These are phyloP conservation scores for Allantophomopsis lycopodina DNA, from an alignment of 2,329 filamentous ascomycete species.

Conservation along the genomic window DNA sequence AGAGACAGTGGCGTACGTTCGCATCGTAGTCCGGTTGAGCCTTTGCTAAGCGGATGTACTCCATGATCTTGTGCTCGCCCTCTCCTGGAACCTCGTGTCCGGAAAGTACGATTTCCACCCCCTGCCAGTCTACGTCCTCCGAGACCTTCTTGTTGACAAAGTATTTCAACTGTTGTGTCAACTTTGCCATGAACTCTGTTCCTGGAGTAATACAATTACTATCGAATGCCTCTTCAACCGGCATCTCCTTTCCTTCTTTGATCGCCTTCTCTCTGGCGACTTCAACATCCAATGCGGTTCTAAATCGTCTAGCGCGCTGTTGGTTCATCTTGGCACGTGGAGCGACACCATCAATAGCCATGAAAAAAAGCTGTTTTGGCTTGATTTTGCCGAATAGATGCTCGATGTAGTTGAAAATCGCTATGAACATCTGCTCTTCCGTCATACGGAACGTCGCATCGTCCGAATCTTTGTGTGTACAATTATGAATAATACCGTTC, in stretches of 20 bases:
- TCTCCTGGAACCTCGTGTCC: slow-evolving; percentile 97
- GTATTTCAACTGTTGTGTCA: slow-evolving; percentile 89
- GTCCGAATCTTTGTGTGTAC: slow-evolving; percentile 92
- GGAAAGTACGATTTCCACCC: slow-evolving; percentile 88
- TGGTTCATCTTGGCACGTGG: slow-evolving; percentile 99
- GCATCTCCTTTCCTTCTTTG: slow-evolving; percentile 77
- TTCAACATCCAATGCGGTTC: slow-evolving; percentile 86
- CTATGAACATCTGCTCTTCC: slow-evolving; percentile 99
- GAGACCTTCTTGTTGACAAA: slow-evolving; percentile 99
- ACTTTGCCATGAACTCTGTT: slow-evolving; percentile 94
- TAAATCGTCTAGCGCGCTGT: slow-evolving; percentile 87
- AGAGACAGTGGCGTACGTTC: slow-evolving; percentile 91
- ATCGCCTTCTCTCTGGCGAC: slow-evolving; percentile 86
- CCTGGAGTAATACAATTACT: slow-evolving; percentile 98
- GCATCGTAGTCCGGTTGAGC: slow-evolving; percentile 85
- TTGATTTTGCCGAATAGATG: slow-evolving; percentile 98
- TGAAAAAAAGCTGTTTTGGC: slow-evolving; percentile 96
- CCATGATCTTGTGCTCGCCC: slow-evolving; percentile 99
- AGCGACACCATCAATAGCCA: slow-evolving; percentile 97
- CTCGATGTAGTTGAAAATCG: slow-evolving; percentile 99
- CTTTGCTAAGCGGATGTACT: slow-evolving; percentile 96
- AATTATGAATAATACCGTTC: slow-evolving; percentile 99
- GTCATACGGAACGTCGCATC: slow-evolving; percentile 84
- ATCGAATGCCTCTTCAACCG: slow-evolving; percentile 91
- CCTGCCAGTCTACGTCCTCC: slow-evolving; percentile 95